Percentiles rank a stretch among this genome's conserved stretches.
These are phyloP conservation scores for Coccomyxa sp. DNA, from an alignment of 139 green algal species.

Conservation along the genomic window DNA sequence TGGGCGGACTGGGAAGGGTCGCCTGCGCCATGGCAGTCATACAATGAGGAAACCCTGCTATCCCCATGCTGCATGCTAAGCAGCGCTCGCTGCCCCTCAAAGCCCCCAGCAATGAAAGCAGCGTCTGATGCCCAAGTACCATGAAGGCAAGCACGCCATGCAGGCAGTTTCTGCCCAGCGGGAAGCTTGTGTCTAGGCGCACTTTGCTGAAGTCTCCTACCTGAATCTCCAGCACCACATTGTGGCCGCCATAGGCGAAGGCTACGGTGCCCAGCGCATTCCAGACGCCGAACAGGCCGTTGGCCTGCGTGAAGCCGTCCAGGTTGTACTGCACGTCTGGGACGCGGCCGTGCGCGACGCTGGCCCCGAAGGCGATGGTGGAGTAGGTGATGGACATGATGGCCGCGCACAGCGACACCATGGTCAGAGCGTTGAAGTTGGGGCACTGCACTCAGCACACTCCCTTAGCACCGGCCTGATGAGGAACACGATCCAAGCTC, in stretches of 20 bases:
- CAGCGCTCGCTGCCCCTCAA: no score
- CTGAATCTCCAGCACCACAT: slow-evolving; percentile 30
- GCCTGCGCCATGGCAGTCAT: no score
- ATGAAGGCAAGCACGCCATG: no score
- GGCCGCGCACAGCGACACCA: slow-evolving; percentile 26
- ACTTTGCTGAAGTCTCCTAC: neutral
- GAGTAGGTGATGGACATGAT: slow-evolving; percentile 45
- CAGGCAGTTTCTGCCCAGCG: no score
- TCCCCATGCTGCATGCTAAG: no score
- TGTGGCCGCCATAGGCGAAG: slow-evolving; percentile 27
- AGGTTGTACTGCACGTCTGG: slow-evolving; percentile 7
- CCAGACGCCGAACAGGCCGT: slow-evolving; percentile 36
- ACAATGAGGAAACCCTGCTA: no score
- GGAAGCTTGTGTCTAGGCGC: no score
- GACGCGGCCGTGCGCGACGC: neutral
- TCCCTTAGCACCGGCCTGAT: no score
- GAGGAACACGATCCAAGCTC: no score
- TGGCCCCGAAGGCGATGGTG: slow-evolving; percentile 30
- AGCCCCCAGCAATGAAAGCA: no score
- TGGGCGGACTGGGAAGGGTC: slow-evolving; percentile 5
- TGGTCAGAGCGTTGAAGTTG: slow-evolving; percentile 26
- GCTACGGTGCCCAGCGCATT: slow-evolving; percentile 37
- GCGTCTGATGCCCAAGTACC: no score
- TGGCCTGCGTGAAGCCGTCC: neutral
- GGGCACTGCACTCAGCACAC: slow-evolving; percentile 21